phyloP scores from a whole-genome alignment of 2,329 filamentous ascomycete species.

The Lasiodiplodia hormozganensis region DNA sequence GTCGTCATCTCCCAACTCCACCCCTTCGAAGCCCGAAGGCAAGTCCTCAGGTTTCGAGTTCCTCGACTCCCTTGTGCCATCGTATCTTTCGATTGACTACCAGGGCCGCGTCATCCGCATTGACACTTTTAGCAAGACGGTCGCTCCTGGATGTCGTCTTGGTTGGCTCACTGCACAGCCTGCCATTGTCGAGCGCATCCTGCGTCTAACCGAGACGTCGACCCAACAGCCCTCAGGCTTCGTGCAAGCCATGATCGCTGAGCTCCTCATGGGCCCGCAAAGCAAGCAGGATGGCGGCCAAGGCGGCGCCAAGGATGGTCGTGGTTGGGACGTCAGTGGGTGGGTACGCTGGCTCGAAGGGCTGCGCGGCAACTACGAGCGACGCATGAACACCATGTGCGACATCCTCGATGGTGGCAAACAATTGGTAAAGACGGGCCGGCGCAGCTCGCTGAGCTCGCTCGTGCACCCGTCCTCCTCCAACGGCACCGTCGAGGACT shows the following conservation, averaged over 20 bases:
- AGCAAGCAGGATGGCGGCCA: constrained; percentile 56
- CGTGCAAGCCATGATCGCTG: constrained; percentile 81
- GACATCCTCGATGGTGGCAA: constrained; percentile 72
- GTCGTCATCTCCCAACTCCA: constrained; percentile 61
- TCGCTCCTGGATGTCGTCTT: constrained; percentile 86
- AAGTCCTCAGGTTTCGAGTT: constrained; percentile 73
- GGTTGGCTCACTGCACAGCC: constrained; percentile 92
- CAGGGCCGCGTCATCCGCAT: constrained; percentile 88
- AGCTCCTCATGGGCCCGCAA: constrained; percentile 76
- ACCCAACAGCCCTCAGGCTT: constrained; percentile 91
- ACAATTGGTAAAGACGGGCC: constrained; percentile 69
- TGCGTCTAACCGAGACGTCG: constrained; percentile 75
- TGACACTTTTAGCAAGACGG: constrained; percentile 93
- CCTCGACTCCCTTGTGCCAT: constrained; percentile 82
- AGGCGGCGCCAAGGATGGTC: constrained; percentile 57
- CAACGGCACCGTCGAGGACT: constrained; percentile 31
- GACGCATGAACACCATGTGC: constrained; percentile 83
- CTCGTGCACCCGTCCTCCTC: constrained; percentile 39
- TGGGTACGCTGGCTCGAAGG: constrained; percentile 93
- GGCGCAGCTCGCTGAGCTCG: constrained; percentile 41
- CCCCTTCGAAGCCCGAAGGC: constrained; percentile 41
- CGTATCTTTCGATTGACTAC: constrained; percentile 79
- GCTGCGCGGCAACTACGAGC: constrained; percentile 81
- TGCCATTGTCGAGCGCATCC: constrained; percentile 74
- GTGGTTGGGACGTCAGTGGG: constrained; percentile 79